Percentiles rank a stretch among this genome's conserved stretches.
These are phyloP conservation scores for Hymenoscyphus linearis DNA, from an alignment of 2,329 filamentous ascomycete genomes.

Conservation along the genomic window DNA sequence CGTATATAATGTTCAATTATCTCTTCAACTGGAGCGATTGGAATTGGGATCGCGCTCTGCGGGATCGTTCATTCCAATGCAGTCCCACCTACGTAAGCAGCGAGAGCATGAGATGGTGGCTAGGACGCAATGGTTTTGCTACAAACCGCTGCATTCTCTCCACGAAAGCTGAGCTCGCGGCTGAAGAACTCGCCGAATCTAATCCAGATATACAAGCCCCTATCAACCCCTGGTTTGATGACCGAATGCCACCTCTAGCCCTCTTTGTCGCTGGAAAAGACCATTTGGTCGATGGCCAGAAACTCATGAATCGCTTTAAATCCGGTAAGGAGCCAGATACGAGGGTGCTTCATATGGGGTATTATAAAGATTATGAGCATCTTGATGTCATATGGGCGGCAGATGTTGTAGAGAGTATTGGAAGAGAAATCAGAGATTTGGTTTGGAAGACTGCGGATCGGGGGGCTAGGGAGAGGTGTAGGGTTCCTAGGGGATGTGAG, in stretches of 20 bases:
- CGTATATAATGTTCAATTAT: conserved; percentile 85
- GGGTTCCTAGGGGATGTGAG: conserved; percentile 29
- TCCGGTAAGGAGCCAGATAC: conserved; percentile 77
- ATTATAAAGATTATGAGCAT: conserved; percentile 87
- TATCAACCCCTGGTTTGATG: conserved; percentile 74
- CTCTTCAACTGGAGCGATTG: conserved; percentile 83
- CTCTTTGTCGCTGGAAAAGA: conserved; percentile 84
- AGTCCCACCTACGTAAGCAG: conserved; percentile 84
- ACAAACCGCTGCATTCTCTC: conserved; percentile 82
- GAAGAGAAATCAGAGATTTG: conserved; percentile 72
- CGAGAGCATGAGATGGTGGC: conserved; percentile 94
- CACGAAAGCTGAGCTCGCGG: conserved; percentile 63
- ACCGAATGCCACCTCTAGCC: conserved; percentile 73
- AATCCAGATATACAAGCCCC: neutral
- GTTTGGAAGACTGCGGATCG: conserved; percentile 68
- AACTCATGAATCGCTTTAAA: conserved; percentile 68
- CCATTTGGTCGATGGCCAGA: conserved; percentile 74
- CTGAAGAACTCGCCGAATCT: conserved; percentile 47
- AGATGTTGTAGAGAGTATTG: conserved; percentile 78
- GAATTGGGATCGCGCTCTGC: conserved; percentile 76
- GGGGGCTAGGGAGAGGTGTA: conserved; percentile 23
- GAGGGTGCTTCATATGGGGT: conserved; percentile 70
- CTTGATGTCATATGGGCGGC: conserved; percentile 94
- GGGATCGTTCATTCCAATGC: conserved; percentile 85
- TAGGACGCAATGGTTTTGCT: conserved; percentile 80